Evolutionary conservation across 257 asterid genomes (phyloP), one percentile per base, ranked within the genome.

Genomic region (Agastache rugosa): DNA sequence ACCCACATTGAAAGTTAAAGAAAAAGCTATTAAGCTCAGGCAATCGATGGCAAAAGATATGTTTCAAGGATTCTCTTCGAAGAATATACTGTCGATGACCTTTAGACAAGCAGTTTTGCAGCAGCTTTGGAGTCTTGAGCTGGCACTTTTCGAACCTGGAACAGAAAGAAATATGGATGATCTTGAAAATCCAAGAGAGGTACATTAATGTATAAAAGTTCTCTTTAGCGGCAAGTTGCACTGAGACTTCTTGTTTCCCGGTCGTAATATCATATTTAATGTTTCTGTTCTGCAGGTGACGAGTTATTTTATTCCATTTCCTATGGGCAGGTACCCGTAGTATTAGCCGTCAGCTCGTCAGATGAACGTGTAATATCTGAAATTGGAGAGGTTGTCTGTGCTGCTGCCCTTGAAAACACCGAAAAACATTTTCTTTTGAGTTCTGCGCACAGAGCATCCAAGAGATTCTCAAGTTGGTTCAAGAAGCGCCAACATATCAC

Each of bases 291-390:
- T 83, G 96, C 98, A 89, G 98, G 96, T 89, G 89, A 90, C 78
- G 82, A 83, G 89, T 93, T 87, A 83, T 93, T 89, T 91, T 90
- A 76, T 91, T 87, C 88, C 83, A 20, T 93, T 91, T 93, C 87
- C 87, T 83, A 67, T 88, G 96, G 50, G 91, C 98, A 93, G 98
- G 97, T 93, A 88, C 89, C 97, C 77, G 80, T 85, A 66, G 62
- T 81, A 81, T 82, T 91, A 74, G 72, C 79, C 79, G 86, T 93
- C 78, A 80, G 82, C 75, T 87, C 98, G 2, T 67, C 90, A 22
- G 90, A 90, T 74, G 88, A 86, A 73, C 77, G 27, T 44, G 74
- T 85, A 71, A 81, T 93, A 79, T 78, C 96, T 41, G 87, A 79
- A 27, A 87, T 93, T 72, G 96, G 88, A 54, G 97, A 93, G 83